phyloP scores from a whole-genome alignment of 2,329 filamentous ascomycete genomes.

The Stemphylium beticola region DNA sequence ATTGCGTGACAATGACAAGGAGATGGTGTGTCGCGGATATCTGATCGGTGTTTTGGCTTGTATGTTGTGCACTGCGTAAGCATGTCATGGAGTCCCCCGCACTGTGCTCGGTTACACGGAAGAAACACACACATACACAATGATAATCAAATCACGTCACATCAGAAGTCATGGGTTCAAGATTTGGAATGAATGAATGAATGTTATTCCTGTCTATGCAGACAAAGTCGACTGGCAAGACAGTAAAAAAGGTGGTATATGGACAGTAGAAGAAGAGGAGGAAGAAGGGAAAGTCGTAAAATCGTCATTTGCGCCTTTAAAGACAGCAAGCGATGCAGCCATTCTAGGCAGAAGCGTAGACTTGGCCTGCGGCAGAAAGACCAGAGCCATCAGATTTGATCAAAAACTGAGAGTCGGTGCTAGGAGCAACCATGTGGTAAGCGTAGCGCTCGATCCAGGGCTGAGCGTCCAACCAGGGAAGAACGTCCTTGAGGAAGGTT shows the following conservation, averaged over 20 bases:
- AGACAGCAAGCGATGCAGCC: background rate
- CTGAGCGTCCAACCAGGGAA: slow-evolving; percentile 45
- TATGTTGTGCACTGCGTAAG: too few relatives aligned
- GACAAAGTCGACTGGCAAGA: slow-evolving; percentile 1
- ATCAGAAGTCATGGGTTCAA: too few relatives aligned
- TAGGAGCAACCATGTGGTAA: slow-evolving; percentile 36
- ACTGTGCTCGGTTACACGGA: too few relatives aligned
- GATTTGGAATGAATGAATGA: background rate
- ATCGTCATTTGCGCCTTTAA: slow-evolving; percentile 10
- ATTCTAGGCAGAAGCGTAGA: slow-evolving; percentile 18
- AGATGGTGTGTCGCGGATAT: too few relatives aligned
- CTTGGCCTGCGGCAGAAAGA: slow-evolving; percentile 27
- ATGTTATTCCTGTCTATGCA: background rate
- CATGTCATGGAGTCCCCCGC: too few relatives aligned
- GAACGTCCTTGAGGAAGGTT: slow-evolving; percentile 39
- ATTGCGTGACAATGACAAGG: too few relatives aligned
- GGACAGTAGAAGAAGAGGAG: slow-evolving; percentile 46
- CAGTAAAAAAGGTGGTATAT: slow-evolving; percentile 37
- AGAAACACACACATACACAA: too few relatives aligned
- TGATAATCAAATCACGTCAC: too few relatives aligned
- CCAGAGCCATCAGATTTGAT: slow-evolving; percentile 27
- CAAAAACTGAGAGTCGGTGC: slow-evolving; percentile 23
- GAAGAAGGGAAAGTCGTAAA: slow-evolving; percentile 16
- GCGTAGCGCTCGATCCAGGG: slow-evolving; percentile 45
- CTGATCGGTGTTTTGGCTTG: too few relatives aligned